Evolutionary conservation across 2,329 filamentous ascomycete genomes (phyloP), one percentile per base, ranked within the genome.

Genomic region (Ilyonectria robusta): DNA sequence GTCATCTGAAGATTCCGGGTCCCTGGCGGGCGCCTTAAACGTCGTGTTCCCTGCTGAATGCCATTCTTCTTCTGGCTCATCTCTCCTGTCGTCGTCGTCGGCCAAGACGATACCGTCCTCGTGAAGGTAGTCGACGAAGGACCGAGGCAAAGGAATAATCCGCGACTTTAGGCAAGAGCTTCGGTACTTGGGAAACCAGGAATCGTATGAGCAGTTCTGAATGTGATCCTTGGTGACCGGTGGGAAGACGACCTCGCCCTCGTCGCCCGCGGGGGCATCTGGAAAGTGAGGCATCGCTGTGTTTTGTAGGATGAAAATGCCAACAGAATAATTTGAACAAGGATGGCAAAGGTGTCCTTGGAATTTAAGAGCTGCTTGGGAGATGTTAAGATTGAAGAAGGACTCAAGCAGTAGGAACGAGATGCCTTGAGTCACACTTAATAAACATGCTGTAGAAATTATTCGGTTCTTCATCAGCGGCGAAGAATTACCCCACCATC

Each of bases 81-180:
- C 87, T 26, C 86, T 83, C 2, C 77, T 81, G 13, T 83, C 81
- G 26, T 90, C 81, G 17, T 90, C 92, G 60, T 92, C 89, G 5
- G 93, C 94, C 6, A 99, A 87, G 56, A 98, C 85, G 74, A 99
- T 98, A 72, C 96, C 95, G 77, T 99, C 96, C 77, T 94, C 93
- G 67, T 92, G 93, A 29, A 99, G 90, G 80, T 98, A 99, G 58
- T 92, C 86, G 56, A 98, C 83, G 78, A 98, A 97, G 4, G 90
- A 86, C 4, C 86, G 80, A 0, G 92, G 88, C 6, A 99, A 87
- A 1, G 93, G 91, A 58, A 99, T 92, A 46, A 97, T 90, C 33
- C 93, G 90, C 2, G 95, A 94, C 83, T 95, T 96, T 48, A 97
- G 93, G 37, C 94, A 94, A 54, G 93, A 87, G 8, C 89, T 85